Evolutionary conservation across 495 filamentous ascomycete species (phyloP), one percentile per base, ranked within the genome.

Genomic region (Bathelium albidoporum): DNA sequence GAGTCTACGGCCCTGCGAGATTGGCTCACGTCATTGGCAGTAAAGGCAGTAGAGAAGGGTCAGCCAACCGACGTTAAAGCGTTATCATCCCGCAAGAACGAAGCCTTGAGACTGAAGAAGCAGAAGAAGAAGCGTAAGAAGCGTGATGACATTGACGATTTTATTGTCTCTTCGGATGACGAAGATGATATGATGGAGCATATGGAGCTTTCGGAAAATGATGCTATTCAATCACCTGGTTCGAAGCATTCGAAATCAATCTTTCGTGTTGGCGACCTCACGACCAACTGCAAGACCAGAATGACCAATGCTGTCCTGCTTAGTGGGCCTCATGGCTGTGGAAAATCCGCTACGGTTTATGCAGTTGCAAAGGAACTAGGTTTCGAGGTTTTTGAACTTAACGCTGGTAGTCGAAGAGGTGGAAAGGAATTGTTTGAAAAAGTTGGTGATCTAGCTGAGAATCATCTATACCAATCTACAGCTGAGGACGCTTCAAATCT

Each of bases 341-440:
- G 95, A 9, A 99, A 99, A 74, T 95, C 91, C 14, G 92, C 95
- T 18, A 85, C 90, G 0, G 86, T 96, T 0, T 91, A 96, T 74
- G 95, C 95, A 3, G 88, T 91, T n/a, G 94, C 95, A 1, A 94
- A 91, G 68, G 94, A 99, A 76, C 81, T 96, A 26, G 93, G 86
- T 24, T 97, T 93, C 72, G 90, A 95, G 63, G 84, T 99, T 4
- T 97, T 97, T 68, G 95, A 99, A 74, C 89, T 99, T 69, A 96
- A 95, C 66, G 72, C 93, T 5, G 83, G 89, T 44, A 89, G 80
- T 67, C 84, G 91, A 62, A 79, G 95, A 58, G 95, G 84, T 72
- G 95, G 90, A 12, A 91, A 88, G 71, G 95, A 99, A 70, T 83
- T 99, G 58, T 69, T 95, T 10, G 94, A 97, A 60, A 91, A 82